Conservation (phyloP, 2,329 filamentous ascomycete species). For the Trichophyton verrucosum region DNA sequence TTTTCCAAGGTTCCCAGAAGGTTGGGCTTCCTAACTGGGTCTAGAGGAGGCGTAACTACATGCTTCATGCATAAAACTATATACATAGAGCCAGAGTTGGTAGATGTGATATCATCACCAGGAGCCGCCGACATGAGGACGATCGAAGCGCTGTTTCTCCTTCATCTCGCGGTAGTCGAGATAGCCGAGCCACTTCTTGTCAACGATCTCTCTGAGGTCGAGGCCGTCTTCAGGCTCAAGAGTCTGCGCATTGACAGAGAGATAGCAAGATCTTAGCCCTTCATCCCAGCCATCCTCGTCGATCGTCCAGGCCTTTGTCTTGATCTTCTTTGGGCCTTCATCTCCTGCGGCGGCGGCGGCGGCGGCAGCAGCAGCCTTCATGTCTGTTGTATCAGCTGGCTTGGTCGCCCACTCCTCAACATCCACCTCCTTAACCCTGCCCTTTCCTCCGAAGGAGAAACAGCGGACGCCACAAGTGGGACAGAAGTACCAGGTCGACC, state of each 20-base stretch:
- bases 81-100: too few relatives aligned
- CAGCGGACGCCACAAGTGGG: slow-evolving; percentile 10
- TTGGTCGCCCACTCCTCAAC: slow-evolving; percentile 1
- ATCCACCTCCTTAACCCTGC: slow-evolving; percentile 8
- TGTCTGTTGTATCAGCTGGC: slow-evolving; percentile 1
- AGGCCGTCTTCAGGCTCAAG: slow-evolving; percentile 10
- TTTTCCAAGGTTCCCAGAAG: neutral
- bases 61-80: too few relatives aligned
- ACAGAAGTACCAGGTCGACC: slow-evolving; percentile 9
- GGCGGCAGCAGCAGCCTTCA: neutral
- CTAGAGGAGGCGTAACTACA: neutral
- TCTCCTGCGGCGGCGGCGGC: neutral
- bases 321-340: slow-evolving; percentile 5
- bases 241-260: slow-evolving; percentile 10
- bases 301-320: slow-evolving; percentile 10
- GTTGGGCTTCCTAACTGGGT: neutral
- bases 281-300: neutral
- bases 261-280: slow-evolving; percentile 2
- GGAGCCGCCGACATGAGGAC: slow-evolving; percentile 8
- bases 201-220: slow-evolving; percentile 9
- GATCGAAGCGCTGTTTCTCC: slow-evolving; percentile 6
- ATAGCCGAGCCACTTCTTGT: slow-evolving; percentile 11
- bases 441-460: slow-evolving; percentile 5
- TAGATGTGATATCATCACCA: slow-evolving; percentile 3
- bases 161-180: slow-evolving; percentile 7